Evolutionary conservation across 2,329 filamentous ascomycete genomes (phyloP).

Genomic region (Sarocladium oryzae): DNA sequence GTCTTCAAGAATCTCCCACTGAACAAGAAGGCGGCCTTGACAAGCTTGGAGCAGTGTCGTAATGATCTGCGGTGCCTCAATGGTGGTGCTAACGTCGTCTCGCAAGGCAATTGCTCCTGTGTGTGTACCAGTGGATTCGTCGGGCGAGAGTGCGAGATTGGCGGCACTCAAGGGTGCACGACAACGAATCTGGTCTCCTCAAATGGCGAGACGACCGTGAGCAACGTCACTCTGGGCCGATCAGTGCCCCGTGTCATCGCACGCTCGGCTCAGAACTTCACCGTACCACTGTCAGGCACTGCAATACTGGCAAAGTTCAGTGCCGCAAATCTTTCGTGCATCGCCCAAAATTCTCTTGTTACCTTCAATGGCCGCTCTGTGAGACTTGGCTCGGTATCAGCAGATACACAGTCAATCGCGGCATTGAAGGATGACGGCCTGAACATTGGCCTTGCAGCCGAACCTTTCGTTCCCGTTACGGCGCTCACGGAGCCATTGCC

Average conservation of each 20-base stretch:
- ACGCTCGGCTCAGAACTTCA: constrained; percentile 61
- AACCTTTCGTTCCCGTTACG: not conserved
- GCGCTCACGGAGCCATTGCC: constrained; percentile 4
- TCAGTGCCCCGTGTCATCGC: constrained; percentile 70
- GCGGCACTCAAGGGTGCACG: constrained; percentile 44
- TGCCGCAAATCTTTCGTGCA: constrained; percentile 68
- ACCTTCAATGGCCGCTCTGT: constrained; percentile 62
- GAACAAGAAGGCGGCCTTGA: constrained; percentile 28
- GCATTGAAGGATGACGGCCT: not conserved
- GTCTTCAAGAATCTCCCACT: constrained; percentile 45
- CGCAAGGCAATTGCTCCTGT: constrained; percentile 67
- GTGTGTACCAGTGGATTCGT: constrained; percentile 87
- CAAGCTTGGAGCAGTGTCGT: constrained; percentile 48
- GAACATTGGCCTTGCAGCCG: not conserved
- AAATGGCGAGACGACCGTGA: constrained; percentile 31
- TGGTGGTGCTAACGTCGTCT: constrained; percentile 69
- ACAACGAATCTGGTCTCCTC: constrained; percentile 39
- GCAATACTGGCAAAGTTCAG: constrained; percentile 73
- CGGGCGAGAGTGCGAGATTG: constrained; percentile 43
- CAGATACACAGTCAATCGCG: constrained; percentile 12
- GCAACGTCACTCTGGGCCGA: constrained; percentile 73
- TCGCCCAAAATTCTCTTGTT: constrained; percentile 78
- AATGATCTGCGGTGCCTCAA: constrained; percentile 64
- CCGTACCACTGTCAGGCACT: constrained; percentile 64
- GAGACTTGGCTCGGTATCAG: constrained; percentile 24